These are phyloP conservation scores for Taphrina confusa DNA, from an alignment of 1,139 yeast species.

Conservation along the genomic window DNA sequence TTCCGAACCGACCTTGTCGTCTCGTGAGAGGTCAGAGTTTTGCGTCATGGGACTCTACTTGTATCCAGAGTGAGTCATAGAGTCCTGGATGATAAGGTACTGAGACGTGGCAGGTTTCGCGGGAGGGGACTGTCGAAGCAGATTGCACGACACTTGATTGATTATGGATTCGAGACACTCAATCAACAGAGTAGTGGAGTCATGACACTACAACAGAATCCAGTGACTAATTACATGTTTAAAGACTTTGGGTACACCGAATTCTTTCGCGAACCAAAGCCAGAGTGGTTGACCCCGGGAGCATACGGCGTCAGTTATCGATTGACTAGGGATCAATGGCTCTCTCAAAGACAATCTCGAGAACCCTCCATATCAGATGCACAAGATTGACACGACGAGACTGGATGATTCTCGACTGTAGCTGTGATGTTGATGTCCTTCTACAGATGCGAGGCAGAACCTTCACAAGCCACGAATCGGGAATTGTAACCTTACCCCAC, in stretches of 20 bases:
- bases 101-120: not conserved
- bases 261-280: conserved; percentile 8
- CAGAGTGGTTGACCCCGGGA: not conserved
- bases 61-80: not conserved
- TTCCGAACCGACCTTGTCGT: not conserved
- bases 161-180: not conserved
- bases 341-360: no score
- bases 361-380: no score
- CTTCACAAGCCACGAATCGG: no score
- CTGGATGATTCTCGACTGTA: no score
- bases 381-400: no score
- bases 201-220: conserved; percentile 7
- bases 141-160: not conserved
- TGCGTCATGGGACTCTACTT: conserved; percentile 22
- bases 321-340: conserved; percentile 2
- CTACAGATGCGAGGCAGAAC: no score
- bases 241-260: conserved; percentile 6
- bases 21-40: not conserved
- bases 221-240: conserved; percentile 20
- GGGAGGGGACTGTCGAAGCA: not conserved
- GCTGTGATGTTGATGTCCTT: no score
- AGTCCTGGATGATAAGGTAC: not conserved
- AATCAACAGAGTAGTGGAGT: not conserved
- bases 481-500: no score
- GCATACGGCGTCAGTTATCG: not conserved